Percentiles rank a stretch among this genome's conserved stretches.
These are phyloP conservation scores for Shiraia sp. DNA, from an alignment of 2,329 filamentous ascomycete species.

Conservation along the genomic window DNA sequence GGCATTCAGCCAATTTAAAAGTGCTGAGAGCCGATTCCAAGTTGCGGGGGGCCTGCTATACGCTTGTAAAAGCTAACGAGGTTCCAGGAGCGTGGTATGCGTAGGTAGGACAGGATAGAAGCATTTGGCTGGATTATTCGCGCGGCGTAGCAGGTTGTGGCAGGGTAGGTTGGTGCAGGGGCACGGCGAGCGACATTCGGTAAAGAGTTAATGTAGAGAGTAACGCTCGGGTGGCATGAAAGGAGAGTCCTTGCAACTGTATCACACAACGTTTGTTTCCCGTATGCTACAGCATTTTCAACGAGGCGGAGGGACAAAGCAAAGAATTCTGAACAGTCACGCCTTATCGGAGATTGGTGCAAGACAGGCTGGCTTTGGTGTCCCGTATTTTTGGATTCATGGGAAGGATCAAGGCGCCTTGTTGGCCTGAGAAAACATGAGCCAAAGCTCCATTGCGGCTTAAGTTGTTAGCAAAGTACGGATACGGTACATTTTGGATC, in stretches of 20 bases:
- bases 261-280: constrained; percentile 13
- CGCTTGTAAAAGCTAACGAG: constrained; percentile 12
- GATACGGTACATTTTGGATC: constrained; percentile 23
- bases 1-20: constrained; percentile 31
- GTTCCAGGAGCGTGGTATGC: constrained; percentile 27
- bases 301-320: constrained; percentile 17
- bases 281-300: constrained; percentile 13
- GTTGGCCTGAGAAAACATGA: constrained; percentile 25
- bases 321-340: constrained; percentile 8
- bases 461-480: constrained; percentile 24
- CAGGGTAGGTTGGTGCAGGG: constrained; percentile 26
- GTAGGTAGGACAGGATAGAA: constrained; percentile 23
- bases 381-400: constrained; percentile 15
- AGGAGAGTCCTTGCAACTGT: constrained; percentile 23
- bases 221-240: constrained; percentile 1
- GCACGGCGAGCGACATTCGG: constrained; percentile 18
- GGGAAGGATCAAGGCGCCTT: constrained; percentile 26
- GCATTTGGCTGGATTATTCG: constrained; percentile 31
- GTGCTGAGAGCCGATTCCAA: constrained; percentile 22
- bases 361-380: constrained; percentile 18
- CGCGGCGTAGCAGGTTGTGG: constrained; percentile 23
- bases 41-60: constrained; percentile 14
- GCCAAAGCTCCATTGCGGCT: constrained; percentile 25
- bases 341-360: constrained; percentile 28
- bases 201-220: constrained; percentile 17